Percentiles rank a stretch among this genome's conserved stretches.
phyloP scores from a whole-genome alignment of 2,329 filamentous ascomycete species.

The Aspergillus aculeatus region DNA sequence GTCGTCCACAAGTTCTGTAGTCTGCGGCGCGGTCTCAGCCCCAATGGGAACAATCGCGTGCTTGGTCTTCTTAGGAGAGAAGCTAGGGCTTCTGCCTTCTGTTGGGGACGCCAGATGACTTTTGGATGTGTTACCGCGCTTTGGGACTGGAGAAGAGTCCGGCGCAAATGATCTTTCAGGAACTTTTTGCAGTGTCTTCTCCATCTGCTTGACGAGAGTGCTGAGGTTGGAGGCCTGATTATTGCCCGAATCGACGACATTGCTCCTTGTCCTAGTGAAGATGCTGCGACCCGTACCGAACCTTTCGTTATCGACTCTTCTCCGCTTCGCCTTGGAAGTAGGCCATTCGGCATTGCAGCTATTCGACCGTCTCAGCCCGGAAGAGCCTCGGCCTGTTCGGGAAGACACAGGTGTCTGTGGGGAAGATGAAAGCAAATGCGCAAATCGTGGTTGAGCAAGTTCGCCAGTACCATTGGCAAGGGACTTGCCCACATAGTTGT shows the following conservation, averaged over 20 bases:
- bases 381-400: conserved; percentile 43
- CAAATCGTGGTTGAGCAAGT: conserved; percentile 57
- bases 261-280: conserved; percentile 43
- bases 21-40: background rate
- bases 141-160: conserved; percentile 46
- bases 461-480: conserved; percentile 47
- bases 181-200: conserved; percentile 47
- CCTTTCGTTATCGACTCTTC: conserved; percentile 55
- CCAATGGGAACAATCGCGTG: conserved; percentile 1
- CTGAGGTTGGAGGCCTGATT: conserved; percentile 49
- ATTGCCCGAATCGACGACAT: conserved; percentile 38
- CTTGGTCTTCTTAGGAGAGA: background rate
- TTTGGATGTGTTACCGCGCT: conserved; percentile 30
- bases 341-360: conserved; percentile 71
- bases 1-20: conserved; percentile 16
- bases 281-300: conserved; percentile 48
- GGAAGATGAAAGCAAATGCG: conserved; percentile 67
- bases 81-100: conserved; percentile 14
- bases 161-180: conserved; percentile 34
- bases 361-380: conserved; percentile 61
- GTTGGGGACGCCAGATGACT: conserved; percentile 35
- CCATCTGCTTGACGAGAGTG: conserved; percentile 66
- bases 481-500: conserved; percentile 64
- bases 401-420: conserved; percentile 61
- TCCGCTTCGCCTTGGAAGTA: conserved; percentile 59